A percentile compares a stretch with the other conserved stretches of the same genome.
Evolutionary conservation across 805 yeast genomes (phyloP).

Genomic region (Metschnikowia orientalis): DNA sequence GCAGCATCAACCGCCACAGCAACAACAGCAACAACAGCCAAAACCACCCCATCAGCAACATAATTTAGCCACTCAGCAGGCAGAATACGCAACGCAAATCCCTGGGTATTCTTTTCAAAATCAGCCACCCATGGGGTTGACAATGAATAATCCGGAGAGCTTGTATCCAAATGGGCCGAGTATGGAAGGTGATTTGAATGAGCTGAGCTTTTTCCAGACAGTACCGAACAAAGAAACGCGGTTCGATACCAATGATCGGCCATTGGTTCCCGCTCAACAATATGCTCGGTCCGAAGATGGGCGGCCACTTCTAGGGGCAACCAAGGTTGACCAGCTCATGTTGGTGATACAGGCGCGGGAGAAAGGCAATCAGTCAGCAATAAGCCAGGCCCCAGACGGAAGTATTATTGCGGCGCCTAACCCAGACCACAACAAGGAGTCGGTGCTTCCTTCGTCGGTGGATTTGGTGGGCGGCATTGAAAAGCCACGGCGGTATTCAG

Average conservation of each 20-base stretch:
- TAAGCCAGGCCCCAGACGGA: slow-evolving; percentile 67
- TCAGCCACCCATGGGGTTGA: too few species aligned
- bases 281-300: slow-evolving; percentile 53
- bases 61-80: too few species aligned
- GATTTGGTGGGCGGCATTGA: slow-evolving; percentile 79
- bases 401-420: slow-evolving; percentile 48
- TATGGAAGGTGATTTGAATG: too few species aligned
- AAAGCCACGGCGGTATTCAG: slow-evolving; percentile 38
- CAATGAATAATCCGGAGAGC: too few species aligned
- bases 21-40: neutral
- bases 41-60: slow-evolving; percentile 1
- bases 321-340: slow-evolving; percentile 89
- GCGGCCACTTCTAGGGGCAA: slow-evolving; percentile 73
- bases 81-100: too few species aligned
- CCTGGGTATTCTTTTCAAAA: too few species aligned
- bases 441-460: slow-evolving; percentile 51
- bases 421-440: slow-evolving; percentile 19
- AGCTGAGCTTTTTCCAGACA: too few species aligned
- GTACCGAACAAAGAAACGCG: too few species aligned
- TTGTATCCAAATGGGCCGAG: too few species aligned
- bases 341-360: slow-evolving; percentile 84
- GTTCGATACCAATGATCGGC: slow-evolving; percentile 14
- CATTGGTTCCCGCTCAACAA: slow-evolving; percentile 44
- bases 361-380: slow-evolving; percentile 63
- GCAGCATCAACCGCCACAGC: slow-evolving; percentile 1